A percentile compares a stretch with the other conserved stretches of the same genome.
Evolutionary conservation across 2,329 filamentous ascomycete species (phyloP).

Genomic region (Verticillium dahliae): DNA sequence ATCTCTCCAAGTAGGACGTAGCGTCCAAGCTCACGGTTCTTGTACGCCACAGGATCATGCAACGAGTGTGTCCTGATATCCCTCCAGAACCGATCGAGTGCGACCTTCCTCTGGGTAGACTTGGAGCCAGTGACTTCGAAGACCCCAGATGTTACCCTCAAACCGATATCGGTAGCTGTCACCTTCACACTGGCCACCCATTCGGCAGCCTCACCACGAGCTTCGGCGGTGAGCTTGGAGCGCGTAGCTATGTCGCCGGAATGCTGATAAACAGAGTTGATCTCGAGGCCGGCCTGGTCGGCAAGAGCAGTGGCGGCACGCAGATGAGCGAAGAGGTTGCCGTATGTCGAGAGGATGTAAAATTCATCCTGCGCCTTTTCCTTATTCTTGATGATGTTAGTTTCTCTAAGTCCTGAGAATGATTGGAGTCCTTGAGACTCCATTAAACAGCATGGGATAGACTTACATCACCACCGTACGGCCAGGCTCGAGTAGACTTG

Average conservation of each 20-base stretch:
- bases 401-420: fast-evolving
- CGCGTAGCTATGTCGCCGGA: conserved; percentile 29
- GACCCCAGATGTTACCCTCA: conserved; percentile 52
- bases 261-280: conserved; percentile 38
- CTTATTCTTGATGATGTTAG: conserved; percentile 33
- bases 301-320: conserved; percentile 52
- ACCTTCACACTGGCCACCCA: conserved; percentile 58
- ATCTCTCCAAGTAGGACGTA: conserved; percentile 50
- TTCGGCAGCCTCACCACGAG: conserved; percentile 55
- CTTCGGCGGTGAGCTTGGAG: conserved; percentile 36
- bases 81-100: conserved; percentile 59
- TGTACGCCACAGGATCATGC: conserved; percentile 63
- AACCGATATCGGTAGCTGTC: conserved; percentile 51
- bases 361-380: conserved; percentile 38
- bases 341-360: conserved; percentile 59
- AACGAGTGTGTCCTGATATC: conserved; percentile 60
- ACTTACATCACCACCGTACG: conserved; percentile 52
- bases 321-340: conserved; percentile 56
- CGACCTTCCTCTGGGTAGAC: conserved; percentile 50
- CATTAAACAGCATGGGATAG: no score
- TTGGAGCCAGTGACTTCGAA: conserved; percentile 59
- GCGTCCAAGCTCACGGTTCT: conserved; percentile 55
- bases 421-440: no score
- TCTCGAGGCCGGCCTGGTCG: conserved; percentile 45
- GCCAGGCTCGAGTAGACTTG: conserved; percentile 54